Conservation (phyloP, 352 stramenopile genomes). For the Globisporangium splendens region DNA sequence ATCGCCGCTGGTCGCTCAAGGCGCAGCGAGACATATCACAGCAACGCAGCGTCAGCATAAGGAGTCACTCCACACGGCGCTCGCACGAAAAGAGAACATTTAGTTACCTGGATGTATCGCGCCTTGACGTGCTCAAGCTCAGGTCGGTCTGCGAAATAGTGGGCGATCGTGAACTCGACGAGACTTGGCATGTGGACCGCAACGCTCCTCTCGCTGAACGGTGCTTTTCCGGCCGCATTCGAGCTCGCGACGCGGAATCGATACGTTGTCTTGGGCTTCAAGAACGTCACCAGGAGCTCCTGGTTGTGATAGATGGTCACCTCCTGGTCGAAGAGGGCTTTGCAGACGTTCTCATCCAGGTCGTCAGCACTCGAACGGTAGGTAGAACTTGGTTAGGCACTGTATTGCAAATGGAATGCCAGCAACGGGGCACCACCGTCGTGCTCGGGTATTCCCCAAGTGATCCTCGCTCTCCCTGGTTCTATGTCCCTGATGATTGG, state of each 20-base stretch:
- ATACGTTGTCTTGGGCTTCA: constrained; percentile 55
- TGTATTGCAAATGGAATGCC: constrained; percentile 57
- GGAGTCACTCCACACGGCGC: neutral
- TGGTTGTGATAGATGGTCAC: constrained; percentile 31
- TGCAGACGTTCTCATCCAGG: constrained; percentile 3
- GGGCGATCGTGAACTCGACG: constrained; percentile 58
- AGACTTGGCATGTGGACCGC: constrained; percentile 54
- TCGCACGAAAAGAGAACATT: no score
- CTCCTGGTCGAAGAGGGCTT: constrained; percentile 28
- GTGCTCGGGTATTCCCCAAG: constrained; percentile 37
- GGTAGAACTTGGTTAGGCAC: constrained; percentile 9
- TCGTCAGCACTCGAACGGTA: constrained; percentile 17
- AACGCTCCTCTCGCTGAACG: constrained; percentile 33
- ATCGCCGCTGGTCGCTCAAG: constrained; percentile 17
- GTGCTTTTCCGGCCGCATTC: constrained; percentile 36
- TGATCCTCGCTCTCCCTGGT: constrained; percentile 37
- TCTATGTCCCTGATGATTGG: constrained; percentile 33
- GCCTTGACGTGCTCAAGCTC: constrained; percentile 51
- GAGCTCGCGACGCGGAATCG: constrained; percentile 45
- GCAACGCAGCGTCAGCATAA: neutral
- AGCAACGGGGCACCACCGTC: constrained; percentile 48
- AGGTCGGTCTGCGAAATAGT: constrained; percentile 50
- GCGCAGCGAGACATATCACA: neutral
- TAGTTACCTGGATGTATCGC: constrained; percentile 33
- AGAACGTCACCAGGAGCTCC: constrained; percentile 36